A percentile compares a stretch with the other conserved stretches of the same genome.
Evolutionary conservation across 495 filamentous ascomycete genomes (phyloP).

Genomic region (Xylaria curta): DNA sequence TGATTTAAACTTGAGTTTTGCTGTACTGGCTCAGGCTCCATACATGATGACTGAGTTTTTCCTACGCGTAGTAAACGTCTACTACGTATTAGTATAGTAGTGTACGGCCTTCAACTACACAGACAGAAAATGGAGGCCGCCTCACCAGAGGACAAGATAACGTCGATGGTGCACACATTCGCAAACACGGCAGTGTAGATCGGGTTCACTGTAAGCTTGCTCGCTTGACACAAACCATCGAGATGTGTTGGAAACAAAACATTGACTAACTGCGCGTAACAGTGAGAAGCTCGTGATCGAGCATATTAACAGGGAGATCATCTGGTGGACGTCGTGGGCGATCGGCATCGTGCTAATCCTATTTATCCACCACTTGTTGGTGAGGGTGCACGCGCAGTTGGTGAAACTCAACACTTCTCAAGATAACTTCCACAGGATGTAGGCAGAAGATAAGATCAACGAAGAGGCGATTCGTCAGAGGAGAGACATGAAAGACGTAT

Average conservation of each 20-base stretch:
- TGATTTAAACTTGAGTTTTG: conserved; percentile 5
- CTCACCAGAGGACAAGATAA: background rate
- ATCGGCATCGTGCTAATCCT: conserved; percentile 29
- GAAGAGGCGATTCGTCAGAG: background rate
- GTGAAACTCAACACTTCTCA: conserved; percentile 27
- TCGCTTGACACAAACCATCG: background rate
- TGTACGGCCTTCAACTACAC: too few relatives aligned
- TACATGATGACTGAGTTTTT: too few relatives aligned
- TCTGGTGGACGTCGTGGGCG: conserved; percentile 33
- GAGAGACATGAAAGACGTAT: conserved; percentile 20
- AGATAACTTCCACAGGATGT: conserved; percentile 31
- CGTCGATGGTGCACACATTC: background rate
- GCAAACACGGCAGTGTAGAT: background rate
- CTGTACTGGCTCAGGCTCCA: background rate
- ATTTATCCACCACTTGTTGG: conserved; percentile 30
- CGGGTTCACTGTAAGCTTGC: conserved; percentile 11
- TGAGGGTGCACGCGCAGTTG: conserved; percentile 26
- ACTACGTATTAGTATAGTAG: background rate
- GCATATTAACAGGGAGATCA: conserved; percentile 26
- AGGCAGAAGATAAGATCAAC: conserved; percentile 30
- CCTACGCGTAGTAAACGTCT: background rate
- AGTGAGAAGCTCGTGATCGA: conserved; percentile 28
- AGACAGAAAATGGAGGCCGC: background rate
- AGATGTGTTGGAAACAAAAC: background rate
- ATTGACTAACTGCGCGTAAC: background rate